Conservation (phyloP, 257 asterid species). For the Fraxinus americana region DNA sequence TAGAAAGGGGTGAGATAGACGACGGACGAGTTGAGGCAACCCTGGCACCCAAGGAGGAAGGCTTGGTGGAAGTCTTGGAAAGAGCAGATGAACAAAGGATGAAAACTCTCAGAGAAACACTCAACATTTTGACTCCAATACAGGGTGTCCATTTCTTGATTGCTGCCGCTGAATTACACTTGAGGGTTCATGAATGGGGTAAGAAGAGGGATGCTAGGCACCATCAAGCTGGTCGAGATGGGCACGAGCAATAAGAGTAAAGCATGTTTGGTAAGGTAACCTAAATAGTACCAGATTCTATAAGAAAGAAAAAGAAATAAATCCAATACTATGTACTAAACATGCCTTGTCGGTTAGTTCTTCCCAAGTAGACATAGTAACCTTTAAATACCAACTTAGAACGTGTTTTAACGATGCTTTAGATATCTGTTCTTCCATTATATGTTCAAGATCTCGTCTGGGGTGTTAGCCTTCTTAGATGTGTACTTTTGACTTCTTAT, state of each 20-base stretch:
- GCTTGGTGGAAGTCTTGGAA: conserved; percentile 26
- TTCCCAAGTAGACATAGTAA: too few relatives aligned
- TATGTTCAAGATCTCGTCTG: not conserved
- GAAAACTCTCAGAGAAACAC: conserved; percentile 30
- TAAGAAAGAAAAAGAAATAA: too few relatives aligned
- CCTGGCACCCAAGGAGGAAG: conserved; percentile 35
- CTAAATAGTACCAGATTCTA: not conserved
- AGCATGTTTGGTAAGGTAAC: not conserved
- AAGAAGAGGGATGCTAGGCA: conserved; percentile 26
- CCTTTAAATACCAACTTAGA: too few relatives aligned
- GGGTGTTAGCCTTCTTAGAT: not conserved
- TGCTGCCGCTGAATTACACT: conserved; percentile 55
- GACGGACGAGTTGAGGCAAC: conserved; percentile 8
- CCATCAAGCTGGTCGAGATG: not conserved
- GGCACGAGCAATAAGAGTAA: not conserved
- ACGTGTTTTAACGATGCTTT: not conserved
- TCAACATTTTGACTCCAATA: conserved; percentile 27
- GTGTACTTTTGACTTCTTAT: not conserved
- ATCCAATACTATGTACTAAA: not conserved
- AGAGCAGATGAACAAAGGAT: conserved; percentile 49
- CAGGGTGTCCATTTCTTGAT: conserved; percentile 50
- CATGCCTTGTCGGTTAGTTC: not conserved
- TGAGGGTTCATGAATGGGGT: conserved; percentile 57
- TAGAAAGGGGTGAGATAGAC: not conserved
- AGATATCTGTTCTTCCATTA: too few relatives aligned